Evolutionary conservation across 2,329 filamentous ascomycete genomes (phyloP), one percentile per base, ranked within the genome.

Genomic region (Coniochaeta sp.): DNA sequence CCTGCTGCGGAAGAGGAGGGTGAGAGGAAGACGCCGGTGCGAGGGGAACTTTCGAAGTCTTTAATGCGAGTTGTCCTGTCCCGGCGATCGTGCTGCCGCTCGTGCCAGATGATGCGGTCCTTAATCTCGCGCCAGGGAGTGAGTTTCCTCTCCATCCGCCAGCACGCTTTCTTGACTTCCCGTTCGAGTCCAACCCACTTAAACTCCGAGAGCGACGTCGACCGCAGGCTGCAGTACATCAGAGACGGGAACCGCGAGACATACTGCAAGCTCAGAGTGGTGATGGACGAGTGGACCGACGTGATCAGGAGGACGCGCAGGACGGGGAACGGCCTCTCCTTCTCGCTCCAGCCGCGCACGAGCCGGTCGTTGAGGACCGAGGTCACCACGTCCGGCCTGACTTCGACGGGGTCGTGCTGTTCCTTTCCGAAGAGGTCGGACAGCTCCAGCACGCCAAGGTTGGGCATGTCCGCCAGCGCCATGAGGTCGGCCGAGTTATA

Each of bases 241-340:
- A 81, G 62, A 1, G 68, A 65, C 0, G 75, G 75, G 45, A 79
- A 75, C 3, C 58, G 61, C 9, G 66, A 59, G 3, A 74, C 60
- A 58, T 70, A 73, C 5, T 60, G 62, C 4, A 80, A 60, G 10
- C 16, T 12, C 10, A 18, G 14, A 20, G 18, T 3, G 6, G 45
- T 48, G 10, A 31, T 8, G 24, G 45, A 30, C 1, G 72, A 75
- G 6, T 64, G 56, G 6, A 63, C 57, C 0, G 74, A 73, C 0
- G 68, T 71, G 13, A 79, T 68, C 27, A 48, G 67, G 38, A 80
- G 59, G 14, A 79, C 61, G 4, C 76, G 67, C 38, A 80, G 65
- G 4, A 70, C 42, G 0, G 75, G 75, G 31, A 81, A 80, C 0
- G 74, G 67, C 8, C 67, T 58, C 1, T 63, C 55, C 31, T 63